Base-by-base conservation (phyloP, 1,284 basidiomycete species). In the Stygiomarasmius scandens region DNA sequence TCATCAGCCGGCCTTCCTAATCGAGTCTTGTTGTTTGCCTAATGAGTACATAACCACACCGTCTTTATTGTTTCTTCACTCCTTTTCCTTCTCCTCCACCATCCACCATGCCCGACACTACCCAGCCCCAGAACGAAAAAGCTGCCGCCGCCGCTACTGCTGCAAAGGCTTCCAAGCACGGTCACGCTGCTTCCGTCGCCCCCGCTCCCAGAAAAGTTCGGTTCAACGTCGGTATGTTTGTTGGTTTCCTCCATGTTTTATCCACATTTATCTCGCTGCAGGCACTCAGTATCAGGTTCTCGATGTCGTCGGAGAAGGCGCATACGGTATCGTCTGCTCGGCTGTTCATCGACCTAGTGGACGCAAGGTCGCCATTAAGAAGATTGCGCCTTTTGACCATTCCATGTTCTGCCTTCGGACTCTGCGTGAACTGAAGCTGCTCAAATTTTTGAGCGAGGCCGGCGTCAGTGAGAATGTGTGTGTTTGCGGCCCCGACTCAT, bases 401-500 rank as follows among this genome's bases (percentile, higher is more conserved):
- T 91, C 91, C 19, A 93, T 95, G 91, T 95, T 94, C 72, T 92
- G 91, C 65, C 76, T 95, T 55, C 80, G 93, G 47, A 95, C 93
- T 0, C 80, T 95, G 50, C 81, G 93, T 60, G 93, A 95, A 71
- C 80, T 95, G 63, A 96, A 96, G 71, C 78, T 96, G 29, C 84
- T 94, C 69, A 95, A 95, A 70, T 95, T 95, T 77, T 83, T 97
- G 68, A 92, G 90, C 61, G 90, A 93, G 76, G 88, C 93, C 1
- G 90, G 92, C 52, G 92, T 95, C 67, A 93, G 92, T 77, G 94
- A 96, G 77, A 96, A 97, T 70, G 92, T 94, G 68, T 67, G 90
- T 78, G 63, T 54, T 59, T 25, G 61, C 63, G 50, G 19, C 53
- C 8, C 9, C 22, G 5, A 8, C 19, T n/a, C n/a, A n/a, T n/a